A percentile compares a stretch with the other conserved stretches of the same genome.
phyloP scores from a whole-genome alignment of 441 rosid genomes.

The Dalechampia spathulata region DNA sequence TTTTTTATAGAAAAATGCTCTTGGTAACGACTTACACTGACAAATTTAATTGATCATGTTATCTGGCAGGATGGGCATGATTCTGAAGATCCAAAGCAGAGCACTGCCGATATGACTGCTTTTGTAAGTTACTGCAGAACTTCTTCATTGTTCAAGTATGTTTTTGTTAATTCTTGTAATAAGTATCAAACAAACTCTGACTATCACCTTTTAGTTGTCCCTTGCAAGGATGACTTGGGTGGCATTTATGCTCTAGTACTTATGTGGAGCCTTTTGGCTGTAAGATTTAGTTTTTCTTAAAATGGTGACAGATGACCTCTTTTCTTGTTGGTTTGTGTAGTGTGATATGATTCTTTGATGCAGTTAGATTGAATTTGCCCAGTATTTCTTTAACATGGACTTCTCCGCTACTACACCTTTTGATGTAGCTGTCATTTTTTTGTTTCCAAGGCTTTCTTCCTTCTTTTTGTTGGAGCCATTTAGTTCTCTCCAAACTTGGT shows the following conservation, averaged over 20 bases:
- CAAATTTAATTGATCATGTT: background rate
- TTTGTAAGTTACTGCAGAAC: slow-evolving; percentile 45
- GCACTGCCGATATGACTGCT: slow-evolving; percentile 72
- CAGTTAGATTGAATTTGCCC: no score
- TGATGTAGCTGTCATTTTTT: background rate
- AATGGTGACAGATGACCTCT: no score
- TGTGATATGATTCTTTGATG: no score
- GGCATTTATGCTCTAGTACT: no score
- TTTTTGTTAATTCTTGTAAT: background rate
- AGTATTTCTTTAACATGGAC: no score
- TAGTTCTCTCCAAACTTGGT: background rate
- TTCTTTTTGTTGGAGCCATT: background rate
- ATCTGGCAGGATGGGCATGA: slow-evolving; percentile 62
- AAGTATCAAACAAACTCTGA: background rate
- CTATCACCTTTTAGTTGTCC: background rate
- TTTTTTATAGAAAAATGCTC: background rate
- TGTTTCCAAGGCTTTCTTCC: no score
- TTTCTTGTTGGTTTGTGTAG: no score
- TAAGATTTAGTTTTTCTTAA: no score
- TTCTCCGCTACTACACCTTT: background rate
- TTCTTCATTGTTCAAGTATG: background rate
- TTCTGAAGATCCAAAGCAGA: slow-evolving; percentile 62
- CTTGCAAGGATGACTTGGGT: no score
- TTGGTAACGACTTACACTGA: slow-evolving; percentile 6
- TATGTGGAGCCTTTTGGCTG: no score